Evolutionary conservation across 164 flowering plant genomes (phyloP).

Genomic region (Vitis rotundifolia): DNA sequence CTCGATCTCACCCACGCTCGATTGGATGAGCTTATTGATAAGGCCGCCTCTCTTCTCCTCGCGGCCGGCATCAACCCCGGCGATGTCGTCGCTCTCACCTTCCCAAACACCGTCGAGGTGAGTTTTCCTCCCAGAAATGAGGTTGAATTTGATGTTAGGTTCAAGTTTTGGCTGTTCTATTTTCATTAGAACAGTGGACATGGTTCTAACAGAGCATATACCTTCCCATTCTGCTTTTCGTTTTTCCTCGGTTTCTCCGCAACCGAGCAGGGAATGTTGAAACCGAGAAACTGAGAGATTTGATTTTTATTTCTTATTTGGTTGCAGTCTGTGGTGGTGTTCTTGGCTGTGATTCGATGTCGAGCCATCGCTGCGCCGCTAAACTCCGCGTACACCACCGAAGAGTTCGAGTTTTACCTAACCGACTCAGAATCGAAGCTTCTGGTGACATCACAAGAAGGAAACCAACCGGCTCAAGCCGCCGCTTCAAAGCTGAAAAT

Average conservation of each 20-base stretch:
- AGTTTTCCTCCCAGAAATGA: too few species aligned
- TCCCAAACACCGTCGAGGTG: constrained; percentile 89
- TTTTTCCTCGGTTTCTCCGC: too few species aligned
- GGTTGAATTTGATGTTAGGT: too few species aligned
- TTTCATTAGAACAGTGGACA: neutral
- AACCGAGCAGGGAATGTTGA: too few species aligned
- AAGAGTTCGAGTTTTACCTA: constrained; percentile 90
- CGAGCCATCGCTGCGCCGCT: constrained; percentile 89
- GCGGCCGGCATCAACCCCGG: constrained; percentile 58
- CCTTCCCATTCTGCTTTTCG: too few species aligned
- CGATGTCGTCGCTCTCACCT: constrained; percentile 89
- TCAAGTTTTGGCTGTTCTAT: neutral
- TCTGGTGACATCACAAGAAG: constrained; percentile 55
- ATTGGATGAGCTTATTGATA: constrained; percentile 53
- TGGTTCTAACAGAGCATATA: too few species aligned
- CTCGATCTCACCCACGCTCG: constrained; percentile 64
- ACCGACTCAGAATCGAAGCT: constrained; percentile 83
- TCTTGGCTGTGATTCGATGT: constrained; percentile 80
- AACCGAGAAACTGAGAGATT: too few species aligned
- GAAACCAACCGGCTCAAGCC: constrained; percentile 59
- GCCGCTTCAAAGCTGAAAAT: constrained; percentile 82
- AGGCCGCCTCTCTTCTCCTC: constrained; percentile 60
- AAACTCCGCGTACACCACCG: constrained; percentile 82
- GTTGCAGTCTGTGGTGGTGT: constrained; percentile 71
- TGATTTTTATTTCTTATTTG: neutral